Evolutionary conservation across 31 red algal genomes (phyloP).

Genomic region (Asparagopsis taxiformis): DNA sequence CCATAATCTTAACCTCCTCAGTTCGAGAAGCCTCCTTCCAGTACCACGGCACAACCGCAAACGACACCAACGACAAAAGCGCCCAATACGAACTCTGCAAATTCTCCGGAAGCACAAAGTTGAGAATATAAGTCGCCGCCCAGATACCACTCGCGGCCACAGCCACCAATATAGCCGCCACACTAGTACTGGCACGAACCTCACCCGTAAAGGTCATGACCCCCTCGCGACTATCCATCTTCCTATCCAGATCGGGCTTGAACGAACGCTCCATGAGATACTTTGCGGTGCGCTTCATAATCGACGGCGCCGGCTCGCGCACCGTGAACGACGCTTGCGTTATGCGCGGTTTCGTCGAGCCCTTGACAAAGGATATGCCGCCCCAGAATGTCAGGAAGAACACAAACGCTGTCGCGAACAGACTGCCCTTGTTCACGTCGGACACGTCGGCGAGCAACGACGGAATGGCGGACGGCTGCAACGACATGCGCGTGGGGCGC

Average conservation of each 20-base stretch:
- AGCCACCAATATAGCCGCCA: conserved; percentile 68
- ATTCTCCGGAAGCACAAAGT: conserved; percentile 49
- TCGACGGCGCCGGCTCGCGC: conserved; percentile 16
- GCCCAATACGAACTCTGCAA: conserved; percentile 60
- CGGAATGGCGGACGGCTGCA: neutral
- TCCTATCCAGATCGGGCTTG: conserved; percentile 50
- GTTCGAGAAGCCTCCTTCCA: conserved; percentile 59
- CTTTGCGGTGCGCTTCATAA: conserved; percentile 50
- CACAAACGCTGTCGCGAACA: conserved; percentile 78
- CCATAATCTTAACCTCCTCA: conserved; percentile 80
- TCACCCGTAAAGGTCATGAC: conserved; percentile 80
- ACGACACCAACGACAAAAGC: conserved; percentile 21
- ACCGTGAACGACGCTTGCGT: conserved; percentile 74
- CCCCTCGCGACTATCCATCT: conserved; percentile 62
- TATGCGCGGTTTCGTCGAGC: conserved; percentile 77
- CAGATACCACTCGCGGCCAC: conserved; percentile 68
- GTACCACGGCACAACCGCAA: conserved; percentile 76
- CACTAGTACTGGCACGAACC: conserved; percentile 65
- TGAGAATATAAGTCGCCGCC: conserved; percentile 53
- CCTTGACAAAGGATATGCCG: conserved; percentile 85
- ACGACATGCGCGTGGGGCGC: neutral
- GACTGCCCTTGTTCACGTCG: conserved; percentile 35
- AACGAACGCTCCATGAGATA: conserved; percentile 74
- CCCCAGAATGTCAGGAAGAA: conserved; percentile 90
- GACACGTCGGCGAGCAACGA: conserved; percentile 58